Evolutionary conservation across 2,329 filamentous ascomycete species (phyloP).

Genomic region (Fusarium sp.): DNA sequence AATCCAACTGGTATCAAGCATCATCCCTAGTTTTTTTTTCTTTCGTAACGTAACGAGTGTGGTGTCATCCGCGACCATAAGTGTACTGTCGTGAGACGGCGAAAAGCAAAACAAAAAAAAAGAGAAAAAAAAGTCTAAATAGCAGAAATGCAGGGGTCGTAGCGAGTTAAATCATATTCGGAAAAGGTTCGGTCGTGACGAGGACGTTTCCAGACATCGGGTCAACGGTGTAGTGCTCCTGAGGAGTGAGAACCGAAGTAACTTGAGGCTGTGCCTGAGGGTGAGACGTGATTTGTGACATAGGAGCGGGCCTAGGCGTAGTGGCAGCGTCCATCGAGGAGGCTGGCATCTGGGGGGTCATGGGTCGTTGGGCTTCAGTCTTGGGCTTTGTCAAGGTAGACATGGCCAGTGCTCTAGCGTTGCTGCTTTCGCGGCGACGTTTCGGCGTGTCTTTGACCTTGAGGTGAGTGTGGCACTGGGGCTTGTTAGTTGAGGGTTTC

Average conservation of each 20-base stretch:
- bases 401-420: slow-evolving; percentile 55
- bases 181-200: slow-evolving; percentile 39
- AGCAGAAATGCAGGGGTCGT: slow-evolving; percentile 29
- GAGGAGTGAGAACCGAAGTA: slow-evolving; percentile 31
- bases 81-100: slow-evolving; percentile 39
- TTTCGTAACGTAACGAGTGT: slow-evolving; percentile 44
- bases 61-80: slow-evolving; percentile 36
- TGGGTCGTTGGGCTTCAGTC: slow-evolving; percentile 53
- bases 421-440: slow-evolving; percentile 69
- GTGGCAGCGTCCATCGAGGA: slow-evolving; percentile 37
- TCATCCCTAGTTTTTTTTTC: slow-evolving; percentile 39
- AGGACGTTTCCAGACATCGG: slow-evolving; percentile 41
- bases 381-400: slow-evolving; percentile 59
- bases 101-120: slow-evolving; percentile 34
- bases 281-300: slow-evolving; percentile 44
- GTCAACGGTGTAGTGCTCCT: slow-evolving; percentile 33
- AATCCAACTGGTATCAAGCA: slow-evolving; percentile 41
- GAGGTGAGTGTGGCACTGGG: slow-evolving; percentile 73
- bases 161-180: slow-evolving; percentile 44
- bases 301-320: slow-evolving; percentile 42
- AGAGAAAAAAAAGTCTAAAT: slow-evolving; percentile 30
- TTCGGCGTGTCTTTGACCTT: slow-evolving; percentile 78
- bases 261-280: slow-evolving; percentile 42
- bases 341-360: slow-evolving; percentile 43
- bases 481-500: slow-evolving; percentile 33